A percentile compares a stretch with the other conserved stretches of the same genome.
Conservation (phyloP, 208 protist species). For the Crithidia acanthocephali region DNA sequence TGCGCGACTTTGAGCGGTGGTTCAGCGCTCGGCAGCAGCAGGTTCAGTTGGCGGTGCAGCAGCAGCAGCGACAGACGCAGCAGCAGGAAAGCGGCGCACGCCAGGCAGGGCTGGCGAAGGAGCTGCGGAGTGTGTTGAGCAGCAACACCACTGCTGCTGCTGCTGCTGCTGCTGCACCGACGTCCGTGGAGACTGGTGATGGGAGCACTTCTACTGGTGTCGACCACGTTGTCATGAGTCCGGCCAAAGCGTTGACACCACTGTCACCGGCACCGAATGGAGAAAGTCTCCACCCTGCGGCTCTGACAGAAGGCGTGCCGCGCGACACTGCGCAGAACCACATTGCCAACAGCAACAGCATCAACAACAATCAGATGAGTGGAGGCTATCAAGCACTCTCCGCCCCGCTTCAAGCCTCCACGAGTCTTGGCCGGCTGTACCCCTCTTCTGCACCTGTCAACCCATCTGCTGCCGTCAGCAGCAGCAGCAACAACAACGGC, state of each 20-base stretch:
- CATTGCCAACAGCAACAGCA: not conserved
- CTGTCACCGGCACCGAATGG: no score
- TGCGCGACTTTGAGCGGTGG: constrained; percentile 89
- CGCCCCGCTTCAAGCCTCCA: not conserved
- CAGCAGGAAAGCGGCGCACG: not conserved
- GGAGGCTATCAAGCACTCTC: not conserved
- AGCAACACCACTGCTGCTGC: not conserved
- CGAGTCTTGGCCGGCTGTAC: not conserved
- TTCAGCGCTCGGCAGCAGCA: constrained; percentile 75
- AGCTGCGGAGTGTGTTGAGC: constrained; percentile 9
- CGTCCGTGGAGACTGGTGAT: no score
- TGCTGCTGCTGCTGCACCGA: no score
- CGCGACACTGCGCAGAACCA: not conserved
- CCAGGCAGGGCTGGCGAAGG: constrained; percentile 2
- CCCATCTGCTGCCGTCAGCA: not conserved
- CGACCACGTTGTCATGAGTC: no score
- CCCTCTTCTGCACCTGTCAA: constrained; percentile 3
- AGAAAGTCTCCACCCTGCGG: no score
- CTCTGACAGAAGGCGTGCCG: no score
- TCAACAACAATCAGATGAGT: not conserved
- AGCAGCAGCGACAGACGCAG: constrained; percentile 26
- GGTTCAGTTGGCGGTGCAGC: constrained; percentile 48
- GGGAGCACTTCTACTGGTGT: no score
- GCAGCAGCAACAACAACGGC: not conserved
- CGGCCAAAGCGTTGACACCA: no score